Conservation (phyloP, 805 yeast genomes). For the Pichia pseudocactophila region DNA sequence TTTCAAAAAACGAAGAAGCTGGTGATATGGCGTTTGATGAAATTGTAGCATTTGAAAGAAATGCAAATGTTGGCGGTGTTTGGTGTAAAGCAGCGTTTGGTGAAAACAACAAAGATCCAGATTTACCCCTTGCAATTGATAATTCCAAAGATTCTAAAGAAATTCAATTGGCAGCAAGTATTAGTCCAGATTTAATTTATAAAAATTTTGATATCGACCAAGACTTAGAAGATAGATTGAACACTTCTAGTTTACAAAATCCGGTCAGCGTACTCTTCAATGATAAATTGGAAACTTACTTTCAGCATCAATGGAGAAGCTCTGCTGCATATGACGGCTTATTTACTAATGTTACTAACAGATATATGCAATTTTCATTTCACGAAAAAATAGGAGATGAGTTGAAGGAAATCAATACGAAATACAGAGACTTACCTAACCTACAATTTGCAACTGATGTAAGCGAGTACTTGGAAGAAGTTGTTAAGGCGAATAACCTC, state of each 20-base stretch:
- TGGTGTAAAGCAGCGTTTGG: constrained; percentile 25
- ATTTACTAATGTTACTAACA: constrained; percentile 35
- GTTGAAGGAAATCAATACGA: constrained; percentile 3
- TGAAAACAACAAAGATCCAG: constrained; percentile 16
- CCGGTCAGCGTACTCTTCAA: constrained; percentile 20
- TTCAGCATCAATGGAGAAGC: constrained; percentile 29
- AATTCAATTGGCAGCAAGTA: constrained; percentile 1
- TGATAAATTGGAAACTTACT: neutral
- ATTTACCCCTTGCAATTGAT: constrained; percentile 9
- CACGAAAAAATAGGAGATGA: constrained; percentile 11
- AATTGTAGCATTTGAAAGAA: constrained; percentile 34
- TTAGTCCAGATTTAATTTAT: constrained; percentile 8
- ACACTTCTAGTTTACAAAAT: constrained; percentile 25
- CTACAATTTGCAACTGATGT: constrained; percentile 25
- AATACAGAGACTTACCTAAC: constrained; percentile 10
- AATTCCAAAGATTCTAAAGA: constrained; percentile 1
- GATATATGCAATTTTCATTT: constrained; percentile 33
- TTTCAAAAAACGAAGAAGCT: constrained; percentile 3
- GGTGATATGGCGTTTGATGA: constrained; percentile 23
- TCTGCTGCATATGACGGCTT: constrained; percentile 31
- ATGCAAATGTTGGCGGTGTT: constrained; percentile 32
- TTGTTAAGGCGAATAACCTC: constrained; percentile 21
- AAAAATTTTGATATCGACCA: constrained; percentile 6
- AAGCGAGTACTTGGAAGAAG: constrained; percentile 12
- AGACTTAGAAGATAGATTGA: constrained; percentile 15